Evolutionary conservation across 495 filamentous ascomycete species (phyloP).

Genomic region (Penicillium manginii): DNA sequence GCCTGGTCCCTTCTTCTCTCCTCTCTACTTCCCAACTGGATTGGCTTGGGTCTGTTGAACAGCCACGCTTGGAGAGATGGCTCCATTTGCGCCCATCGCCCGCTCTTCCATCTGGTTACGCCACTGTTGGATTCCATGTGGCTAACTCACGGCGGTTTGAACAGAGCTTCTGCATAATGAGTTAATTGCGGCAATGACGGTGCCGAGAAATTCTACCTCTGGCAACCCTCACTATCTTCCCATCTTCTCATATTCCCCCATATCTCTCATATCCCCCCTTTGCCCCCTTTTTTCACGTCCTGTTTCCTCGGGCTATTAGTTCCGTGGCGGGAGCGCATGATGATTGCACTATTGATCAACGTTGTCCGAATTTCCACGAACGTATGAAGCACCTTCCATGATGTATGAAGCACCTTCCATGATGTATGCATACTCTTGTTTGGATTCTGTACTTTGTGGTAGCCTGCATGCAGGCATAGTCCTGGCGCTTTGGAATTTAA

Average conservation of each 20-base stretch:
- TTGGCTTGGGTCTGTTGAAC: conserved; percentile 37
- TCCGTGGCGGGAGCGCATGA: conserved; percentile 23
- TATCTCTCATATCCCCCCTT: neutral
- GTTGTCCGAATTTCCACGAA: conserved; percentile 35
- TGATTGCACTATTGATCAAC: conserved; percentile 25
- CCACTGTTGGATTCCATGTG: conserved; percentile 2
- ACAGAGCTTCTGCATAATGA: conserved; percentile 26
- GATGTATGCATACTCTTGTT: conserved; percentile 44
- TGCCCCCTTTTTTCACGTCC: conserved; percentile 18
- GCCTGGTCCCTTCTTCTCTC: conserved; percentile 14
- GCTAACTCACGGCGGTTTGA: conserved; percentile 11
- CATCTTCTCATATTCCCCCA: neutral
- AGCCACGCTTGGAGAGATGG: conserved; percentile 23
- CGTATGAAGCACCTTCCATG: conserved; percentile 40
- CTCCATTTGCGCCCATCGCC: conserved; percentile 5
- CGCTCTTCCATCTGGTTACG: no score
- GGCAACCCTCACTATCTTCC: neutral
- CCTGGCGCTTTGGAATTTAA: conserved; percentile 18
- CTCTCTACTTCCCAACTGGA: conserved; percentile 30
- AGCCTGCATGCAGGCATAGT: conserved; percentile 21
- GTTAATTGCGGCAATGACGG: conserved; percentile 25
- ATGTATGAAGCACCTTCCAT: conserved; percentile 43
- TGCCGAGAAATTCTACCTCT: conserved; percentile 9
- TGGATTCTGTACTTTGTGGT: conserved; percentile 24
- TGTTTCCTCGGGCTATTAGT: conserved; percentile 14